A percentile compares a stretch with the other conserved stretches of the same genome.
These are phyloP conservation scores for Pichia sp. DNA, from an alignment of 1,139 yeast species.

Conservation along the genomic window DNA sequence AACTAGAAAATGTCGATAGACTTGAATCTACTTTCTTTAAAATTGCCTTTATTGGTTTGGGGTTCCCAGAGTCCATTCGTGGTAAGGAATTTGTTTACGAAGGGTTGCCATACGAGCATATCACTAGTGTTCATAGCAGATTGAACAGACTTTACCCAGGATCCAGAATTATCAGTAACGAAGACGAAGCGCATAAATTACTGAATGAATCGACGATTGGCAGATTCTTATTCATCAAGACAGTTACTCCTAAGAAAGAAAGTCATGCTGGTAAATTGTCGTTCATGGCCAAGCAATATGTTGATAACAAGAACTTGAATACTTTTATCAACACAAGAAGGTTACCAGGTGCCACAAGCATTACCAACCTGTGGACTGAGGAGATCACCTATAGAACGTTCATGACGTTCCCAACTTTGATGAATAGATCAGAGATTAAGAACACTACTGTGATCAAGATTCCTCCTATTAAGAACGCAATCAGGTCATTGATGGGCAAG, in stretches of 20 bases:
- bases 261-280: slow-evolving; percentile 40
- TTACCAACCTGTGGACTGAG: slow-evolving; percentile 82
- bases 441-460: slow-evolving; percentile 48
- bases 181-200: slow-evolving; percentile 45
- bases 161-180: slow-evolving; percentile 66
- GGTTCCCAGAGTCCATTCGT: slow-evolving; percentile 75
- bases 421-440: slow-evolving; percentile 77
- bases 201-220: slow-evolving; percentile 57
- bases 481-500: slow-evolving; percentile 60
- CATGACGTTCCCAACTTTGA: slow-evolving; percentile 80
- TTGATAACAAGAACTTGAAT: slow-evolving; percentile 66
- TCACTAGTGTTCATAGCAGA: slow-evolving; percentile 77
- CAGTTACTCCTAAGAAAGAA: slow-evolving; percentile 66
- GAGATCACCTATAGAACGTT: slow-evolving; percentile 75
- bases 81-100: slow-evolving; percentile 78
- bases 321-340: slow-evolving; percentile 67
- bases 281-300: slow-evolving; percentile 61
- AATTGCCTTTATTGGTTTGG: slow-evolving; percentile 77
- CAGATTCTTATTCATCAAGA: slow-evolving; percentile 64
- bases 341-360: slow-evolving; percentile 70
- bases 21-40: slow-evolving; percentile 74
- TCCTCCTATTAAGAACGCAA: slow-evolving; percentile 85
- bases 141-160: slow-evolving; percentile 76
- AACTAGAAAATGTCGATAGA: slow-evolving; percentile 67
- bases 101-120: slow-evolving; percentile 84